These are phyloP conservation scores for Mycena indigotica DNA, from an alignment of 768 basidiomycete genomes.

Conservation along the genomic window DNA sequence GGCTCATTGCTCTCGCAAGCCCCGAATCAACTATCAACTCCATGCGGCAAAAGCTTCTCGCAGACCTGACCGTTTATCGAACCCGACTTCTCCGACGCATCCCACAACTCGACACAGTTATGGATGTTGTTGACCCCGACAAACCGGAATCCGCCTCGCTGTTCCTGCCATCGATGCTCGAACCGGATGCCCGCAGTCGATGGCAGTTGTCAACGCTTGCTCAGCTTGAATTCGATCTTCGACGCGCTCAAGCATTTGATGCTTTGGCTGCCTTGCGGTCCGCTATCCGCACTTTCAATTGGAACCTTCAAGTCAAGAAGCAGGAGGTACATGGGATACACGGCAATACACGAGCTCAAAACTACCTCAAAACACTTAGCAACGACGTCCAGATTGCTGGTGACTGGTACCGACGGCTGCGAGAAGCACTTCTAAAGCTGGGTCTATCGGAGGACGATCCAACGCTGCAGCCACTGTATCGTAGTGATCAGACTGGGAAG, in stretches of 20 bases:
- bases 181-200: background rate
- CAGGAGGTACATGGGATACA: background rate
- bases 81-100: background rate
- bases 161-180: background rate
- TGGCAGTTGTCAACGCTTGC: background rate
- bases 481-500: background rate
- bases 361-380: too few species aligned
- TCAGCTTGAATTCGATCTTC: background rate
- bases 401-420: background rate
- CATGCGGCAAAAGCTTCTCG: background rate
- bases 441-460: background rate
- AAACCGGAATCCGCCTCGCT: background rate
- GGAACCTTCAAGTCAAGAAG: background rate
- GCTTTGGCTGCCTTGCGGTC: background rate
- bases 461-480: background rate
- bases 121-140: background rate
- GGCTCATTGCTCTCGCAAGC: background rate
- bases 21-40: background rate
- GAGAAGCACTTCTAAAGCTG: background rate
- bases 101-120: background rate
- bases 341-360: background rate
- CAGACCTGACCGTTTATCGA: background rate
- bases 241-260: background rate
- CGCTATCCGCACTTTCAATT: background rate
- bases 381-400: too few species aligned